A percentile compares a stretch with the other conserved stretches of the same genome.
These are phyloP conservation scores for Lyophyllum decastes DNA, from an alignment of 768 basidiomycete species.

Conservation along the genomic window DNA sequence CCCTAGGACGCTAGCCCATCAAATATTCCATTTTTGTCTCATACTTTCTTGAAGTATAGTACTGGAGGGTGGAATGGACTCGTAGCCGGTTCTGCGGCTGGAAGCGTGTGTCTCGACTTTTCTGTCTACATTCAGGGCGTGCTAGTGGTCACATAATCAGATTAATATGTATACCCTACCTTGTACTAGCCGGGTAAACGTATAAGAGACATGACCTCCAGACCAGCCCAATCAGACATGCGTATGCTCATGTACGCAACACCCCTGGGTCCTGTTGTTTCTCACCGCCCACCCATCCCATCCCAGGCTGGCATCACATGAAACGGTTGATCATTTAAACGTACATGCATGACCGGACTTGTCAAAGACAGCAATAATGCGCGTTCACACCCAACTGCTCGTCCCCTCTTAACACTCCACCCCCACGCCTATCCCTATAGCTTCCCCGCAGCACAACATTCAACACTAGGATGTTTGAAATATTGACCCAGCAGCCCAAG, in stretches of 20 bases:
- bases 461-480: background rate
- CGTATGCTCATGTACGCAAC: background rate
- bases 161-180: background rate
- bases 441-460: background rate
- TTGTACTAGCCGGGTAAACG: slow-evolving; percentile 10
- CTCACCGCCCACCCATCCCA: slow-evolving; percentile 2
- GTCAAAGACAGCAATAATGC: slow-evolving; percentile 1
- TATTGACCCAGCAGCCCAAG: background rate
- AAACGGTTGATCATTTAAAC: slow-evolving; percentile 29
- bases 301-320: slow-evolving; percentile 27
- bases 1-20: no score
- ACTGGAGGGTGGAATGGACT: no score
- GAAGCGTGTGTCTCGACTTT: no score
- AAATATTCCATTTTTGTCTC: no score
- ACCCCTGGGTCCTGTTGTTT: slow-evolving; percentile 1
- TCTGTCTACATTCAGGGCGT: background rate
- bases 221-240: background rate
- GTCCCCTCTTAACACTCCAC: background rate
- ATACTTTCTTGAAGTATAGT: no score
- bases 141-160: background rate
- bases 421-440: background rate
- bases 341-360: slow-evolving; percentile 7
- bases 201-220: slow-evolving; percentile 1
- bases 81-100: no score
- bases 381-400: slow-evolving; percentile 3